A percentile compares a stretch with the other conserved stretches of the same genome.
Conservation (phyloP, 1,284 basidiomycete genomes). For the Pascua guehoae region DNA sequence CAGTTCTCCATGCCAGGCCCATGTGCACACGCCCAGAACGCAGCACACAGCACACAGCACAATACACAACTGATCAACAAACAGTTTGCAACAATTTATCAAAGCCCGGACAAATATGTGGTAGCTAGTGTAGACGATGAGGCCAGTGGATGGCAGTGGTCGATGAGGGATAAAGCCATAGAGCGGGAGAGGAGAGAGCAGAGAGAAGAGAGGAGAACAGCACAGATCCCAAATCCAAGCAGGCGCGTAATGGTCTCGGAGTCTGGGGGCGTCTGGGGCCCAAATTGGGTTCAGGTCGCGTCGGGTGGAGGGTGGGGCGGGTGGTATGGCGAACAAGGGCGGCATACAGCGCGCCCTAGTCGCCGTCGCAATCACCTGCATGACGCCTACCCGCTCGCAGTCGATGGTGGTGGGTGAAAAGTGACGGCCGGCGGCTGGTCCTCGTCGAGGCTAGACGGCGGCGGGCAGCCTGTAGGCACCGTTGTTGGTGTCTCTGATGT, state of each 20-base stretch:
- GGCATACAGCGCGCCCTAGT: not conserved
- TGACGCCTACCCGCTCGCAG: not conserved
- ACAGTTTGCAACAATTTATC: not conserved
- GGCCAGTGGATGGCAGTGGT: not conserved
- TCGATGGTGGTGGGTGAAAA: not conserved
- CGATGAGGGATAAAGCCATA: not conserved
- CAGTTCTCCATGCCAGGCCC: no score
- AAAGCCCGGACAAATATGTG: not conserved
- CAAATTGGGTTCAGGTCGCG: not conserved
- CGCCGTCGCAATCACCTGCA: not conserved
- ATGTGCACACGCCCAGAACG: no score
- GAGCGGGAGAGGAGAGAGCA: not conserved
- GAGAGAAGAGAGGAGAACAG: no score
- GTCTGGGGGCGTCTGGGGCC: not conserved
- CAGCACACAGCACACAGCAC: not conserved
- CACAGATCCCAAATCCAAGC: not conserved
- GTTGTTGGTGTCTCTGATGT: no score
- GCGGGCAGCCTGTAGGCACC: no score
- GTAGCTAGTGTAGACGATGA: not conserved
- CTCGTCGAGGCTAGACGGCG: no score
- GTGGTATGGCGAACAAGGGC: not conserved
- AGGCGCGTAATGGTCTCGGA: not conserved
- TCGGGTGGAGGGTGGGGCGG: not conserved
- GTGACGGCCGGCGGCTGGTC: no score
- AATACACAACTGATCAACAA: slow-evolving; percentile 1